These are phyloP conservation scores for Calonectria pseudoturangicola DNA, from an alignment of 2,329 filamentous ascomycete genomes.

Conservation along the genomic window DNA sequence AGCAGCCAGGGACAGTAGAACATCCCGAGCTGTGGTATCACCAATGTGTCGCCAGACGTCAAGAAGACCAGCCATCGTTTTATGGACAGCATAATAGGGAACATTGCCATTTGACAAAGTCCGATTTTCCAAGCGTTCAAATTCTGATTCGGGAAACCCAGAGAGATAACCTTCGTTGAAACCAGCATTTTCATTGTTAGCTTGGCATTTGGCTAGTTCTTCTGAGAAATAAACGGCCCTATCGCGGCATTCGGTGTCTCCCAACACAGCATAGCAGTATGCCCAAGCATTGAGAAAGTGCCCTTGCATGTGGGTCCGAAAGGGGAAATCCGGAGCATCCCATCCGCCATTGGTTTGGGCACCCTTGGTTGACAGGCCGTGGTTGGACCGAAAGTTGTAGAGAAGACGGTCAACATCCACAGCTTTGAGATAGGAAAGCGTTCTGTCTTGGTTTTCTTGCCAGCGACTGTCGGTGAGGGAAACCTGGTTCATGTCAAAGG, in stretches of 20 bases:
- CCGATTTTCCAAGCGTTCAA: slow-evolving; percentile 64
- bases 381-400: slow-evolving; percentile 69
- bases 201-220: slow-evolving; percentile 70
- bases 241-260: slow-evolving; percentile 65
- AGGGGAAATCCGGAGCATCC: slow-evolving; percentile 73
- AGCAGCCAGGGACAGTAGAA: slow-evolving; percentile 64
- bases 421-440: slow-evolving; percentile 66
- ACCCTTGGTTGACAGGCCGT: slow-evolving; percentile 67
- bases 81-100: slow-evolving; percentile 73
- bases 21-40: slow-evolving; percentile 64
- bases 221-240: slow-evolving; percentile 67
- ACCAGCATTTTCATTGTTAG: slow-evolving; percentile 67
- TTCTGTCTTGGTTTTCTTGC: slow-evolving; percentile 62
- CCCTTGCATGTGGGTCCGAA: slow-evolving; percentile 70
- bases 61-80: slow-evolving; percentile 70
- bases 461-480: slow-evolving; percentile 55
- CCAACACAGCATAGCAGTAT: slow-evolving; percentile 66
- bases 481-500: slow-evolving; percentile 40
- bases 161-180: slow-evolving; percentile 69
- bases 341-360: slow-evolving; percentile 69
- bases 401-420: slow-evolving; percentile 67
- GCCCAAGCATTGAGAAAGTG: slow-evolving; percentile 71
- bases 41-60: slow-evolving; percentile 69
- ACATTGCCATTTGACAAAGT: slow-evolving; percentile 70
- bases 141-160: slow-evolving; percentile 72